A percentile compares a stretch with the other conserved stretches of the same genome.
These are phyloP conservation scores for Azolla pinnata DNA, from an alignment of 75 land plant species.

Conservation along the genomic window DNA sequence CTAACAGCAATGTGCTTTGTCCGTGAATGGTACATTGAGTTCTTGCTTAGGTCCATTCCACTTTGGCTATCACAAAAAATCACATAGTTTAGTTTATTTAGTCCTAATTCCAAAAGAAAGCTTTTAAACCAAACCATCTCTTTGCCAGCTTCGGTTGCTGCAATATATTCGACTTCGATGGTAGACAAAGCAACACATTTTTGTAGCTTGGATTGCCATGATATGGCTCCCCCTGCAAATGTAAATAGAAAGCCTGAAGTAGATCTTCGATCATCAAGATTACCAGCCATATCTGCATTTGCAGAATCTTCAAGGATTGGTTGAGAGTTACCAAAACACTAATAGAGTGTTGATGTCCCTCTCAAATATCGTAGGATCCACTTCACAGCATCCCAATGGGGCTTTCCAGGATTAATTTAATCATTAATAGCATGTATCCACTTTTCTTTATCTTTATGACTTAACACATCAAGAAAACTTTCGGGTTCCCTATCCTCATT, in stretches of 20 bases:
- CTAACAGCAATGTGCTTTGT: slow-evolving; percentile 19
- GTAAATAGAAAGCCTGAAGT: slow-evolving; percentile 9
- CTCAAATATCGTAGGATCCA: slow-evolving; percentile 16
- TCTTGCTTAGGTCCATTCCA: slow-evolving; percentile 17
- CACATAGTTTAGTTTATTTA: slow-evolving; percentile 2
- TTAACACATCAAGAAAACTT: slow-evolving; percentile 8
- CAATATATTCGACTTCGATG: slow-evolving; percentile 17
- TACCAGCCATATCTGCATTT: slow-evolving; percentile 5
- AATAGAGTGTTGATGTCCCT: slow-evolving; percentile 8
- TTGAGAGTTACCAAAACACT: slow-evolving; percentile 8
- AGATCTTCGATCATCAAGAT: slow-evolving; percentile 12
- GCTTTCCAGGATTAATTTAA: slow-evolving; percentile 13
- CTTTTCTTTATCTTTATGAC: slow-evolving; percentile 1
- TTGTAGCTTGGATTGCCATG: slow-evolving; percentile 14
- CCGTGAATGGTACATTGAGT: slow-evolving; percentile 7
- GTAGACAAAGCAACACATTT: slow-evolving; percentile 17
- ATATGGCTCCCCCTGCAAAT: slow-evolving; percentile 13
- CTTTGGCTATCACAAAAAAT: slow-evolving; percentile 17
- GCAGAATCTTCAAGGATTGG: slow-evolving; percentile 5
- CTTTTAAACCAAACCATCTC: slow-evolving; percentile 20
- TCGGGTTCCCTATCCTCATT: slow-evolving; percentile 11
- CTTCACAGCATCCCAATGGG: slow-evolving; percentile 19
- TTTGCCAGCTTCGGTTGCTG: slow-evolving; percentile 14
- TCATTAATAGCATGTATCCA: slow-evolving; percentile 19
- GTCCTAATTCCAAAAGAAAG: slow-evolving; percentile 9